Evolutionary conservation across 768 basidiomycete species (phyloP).

Genomic region (Mycena alexandri): DNA sequence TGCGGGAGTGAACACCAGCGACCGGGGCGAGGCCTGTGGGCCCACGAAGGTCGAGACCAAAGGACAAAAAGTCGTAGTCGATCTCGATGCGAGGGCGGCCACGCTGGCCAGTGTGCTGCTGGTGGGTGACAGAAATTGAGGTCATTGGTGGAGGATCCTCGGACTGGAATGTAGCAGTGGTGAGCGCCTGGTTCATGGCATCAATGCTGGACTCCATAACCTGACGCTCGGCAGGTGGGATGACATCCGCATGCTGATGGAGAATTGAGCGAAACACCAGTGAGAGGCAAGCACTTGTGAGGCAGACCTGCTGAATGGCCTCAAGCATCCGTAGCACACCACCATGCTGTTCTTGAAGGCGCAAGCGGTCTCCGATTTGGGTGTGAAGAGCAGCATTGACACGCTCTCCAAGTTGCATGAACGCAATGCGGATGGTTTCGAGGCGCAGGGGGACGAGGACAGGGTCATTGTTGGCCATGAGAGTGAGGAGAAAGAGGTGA

Average conservation of each 20-base stretch:
- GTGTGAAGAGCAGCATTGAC: slow-evolving; percentile 30
- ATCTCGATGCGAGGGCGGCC: slow-evolving; percentile 46
- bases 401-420: slow-evolving; percentile 27
- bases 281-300: background rate
- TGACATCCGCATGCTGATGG: slow-evolving; percentile 23
- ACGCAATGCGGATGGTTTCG: slow-evolving; percentile 41
- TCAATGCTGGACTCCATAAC: slow-evolving; percentile 26
- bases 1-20: slow-evolving; percentile 38
- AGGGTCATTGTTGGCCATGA: too few species aligned
- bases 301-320: slow-evolving; percentile 18
- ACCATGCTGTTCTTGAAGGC: slow-evolving; percentile 25
- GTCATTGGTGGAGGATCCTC: slow-evolving; percentile 24
- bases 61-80: slow-evolving; percentile 38
- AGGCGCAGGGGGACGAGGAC: slow-evolving; percentile 17
- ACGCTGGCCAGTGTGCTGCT: slow-evolving; percentile 28
- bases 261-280: too few species aligned
- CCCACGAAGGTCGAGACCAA: slow-evolving; percentile 40
- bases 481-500: too few species aligned
- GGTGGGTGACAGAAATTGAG: slow-evolving; percentile 1
- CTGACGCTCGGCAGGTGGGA: slow-evolving; percentile 27
- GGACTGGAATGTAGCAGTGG: slow-evolving; percentile 17
- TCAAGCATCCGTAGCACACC: slow-evolving; percentile 18
- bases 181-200: slow-evolving; percentile 31
- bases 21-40: slow-evolving; percentile 38
- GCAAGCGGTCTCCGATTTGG: slow-evolving; percentile 28